Evolutionary conservation across 2,329 filamentous ascomycete species (phyloP), one percentile per base, ranked within the genome.

Genomic region (Endoconidiophora polonica): DNA sequence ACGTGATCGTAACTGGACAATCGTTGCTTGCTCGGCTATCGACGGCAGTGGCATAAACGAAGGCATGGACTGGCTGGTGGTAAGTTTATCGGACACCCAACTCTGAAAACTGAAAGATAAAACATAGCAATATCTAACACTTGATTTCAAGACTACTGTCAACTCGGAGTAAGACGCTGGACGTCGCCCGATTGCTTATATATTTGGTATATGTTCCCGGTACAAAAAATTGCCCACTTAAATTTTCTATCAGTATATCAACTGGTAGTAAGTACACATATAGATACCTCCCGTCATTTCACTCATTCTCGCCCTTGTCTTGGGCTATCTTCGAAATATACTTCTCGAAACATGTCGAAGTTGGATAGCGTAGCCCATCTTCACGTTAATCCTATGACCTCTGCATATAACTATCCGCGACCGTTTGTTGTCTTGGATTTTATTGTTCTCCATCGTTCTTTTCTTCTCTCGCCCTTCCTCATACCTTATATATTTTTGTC

Each of bases 51-150:
- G 91, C 63, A 85, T 98, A 42, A 86, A 82, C 55, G 91, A 98
- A 67, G 91, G 91, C 54, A 98, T 98, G 91, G 91, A 98, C 66
- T 98, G 91, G 91, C 71, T 98, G 62, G 87, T 93, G 72, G 85
- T 90, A 67, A 65, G 73, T 71, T 49, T 22, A 41, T 14, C 9
- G 9, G 12, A 33, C 18, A 12, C 10, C 38, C 16, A 38, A 4
- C n/a, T 4, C 39, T 23, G 2, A 7, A 7, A 7, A 12, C 29
- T 33, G 29, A 33, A 12, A 33, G 9, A 10, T 33, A 9, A 12
- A 33, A 33, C 29, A 10, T 9, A 33, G 29, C 7, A 33, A 9
- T 10, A 33, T 33, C 29, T 33, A 33, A 33, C 29, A 43, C 24
- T 16, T 23, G 7, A 9, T n/a, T 9, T 5, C 9, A 20, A 48